Percentiles rank a stretch among this genome's conserved stretches.
phyloP scores from a whole-genome alignment of 306 rosid genomes.

The Trifolium pratense region DNA sequence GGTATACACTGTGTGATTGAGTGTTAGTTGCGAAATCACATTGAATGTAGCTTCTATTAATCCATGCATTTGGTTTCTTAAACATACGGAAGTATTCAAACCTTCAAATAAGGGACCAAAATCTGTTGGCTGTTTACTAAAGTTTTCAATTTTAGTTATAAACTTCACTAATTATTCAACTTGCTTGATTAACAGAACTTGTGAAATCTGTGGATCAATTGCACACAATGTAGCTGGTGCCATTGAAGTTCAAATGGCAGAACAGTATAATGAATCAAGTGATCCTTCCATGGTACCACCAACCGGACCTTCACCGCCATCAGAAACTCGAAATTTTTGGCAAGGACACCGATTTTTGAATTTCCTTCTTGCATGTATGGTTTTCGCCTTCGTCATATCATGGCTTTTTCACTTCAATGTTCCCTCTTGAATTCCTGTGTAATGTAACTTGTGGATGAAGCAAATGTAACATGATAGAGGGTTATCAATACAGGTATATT shows the following conservation, averaged over 20 bases:
- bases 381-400: conserved; percentile 87
- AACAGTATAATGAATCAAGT: conserved; percentile 65
- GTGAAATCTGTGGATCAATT: conserved; percentile 86
- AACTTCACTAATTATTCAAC: conserved; percentile 29
- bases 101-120: no score
- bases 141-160: neutral
- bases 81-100: no score
- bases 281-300: conserved; percentile 52
- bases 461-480: conserved; percentile 46
- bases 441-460: conserved; percentile 34
- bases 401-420: conserved; percentile 96
- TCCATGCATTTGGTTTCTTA: no score
- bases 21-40: no score
- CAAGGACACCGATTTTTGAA: conserved; percentile 87
- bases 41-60: no score
- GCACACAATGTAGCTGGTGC: conserved; percentile 74
- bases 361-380: conserved; percentile 87
- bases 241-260: conserved; percentile 64
- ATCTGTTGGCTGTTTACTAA: neutral
- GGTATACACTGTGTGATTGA: no score
- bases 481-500: conserved; percentile 41
- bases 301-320: conserved; percentile 46
- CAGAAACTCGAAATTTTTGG: conserved; percentile 74
- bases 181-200: conserved; percentile 61
- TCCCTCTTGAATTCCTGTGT: conserved; percentile 65